Conservation (phyloP, 1,284 basidiomycete species). For the Marasmius sp. region DNA sequence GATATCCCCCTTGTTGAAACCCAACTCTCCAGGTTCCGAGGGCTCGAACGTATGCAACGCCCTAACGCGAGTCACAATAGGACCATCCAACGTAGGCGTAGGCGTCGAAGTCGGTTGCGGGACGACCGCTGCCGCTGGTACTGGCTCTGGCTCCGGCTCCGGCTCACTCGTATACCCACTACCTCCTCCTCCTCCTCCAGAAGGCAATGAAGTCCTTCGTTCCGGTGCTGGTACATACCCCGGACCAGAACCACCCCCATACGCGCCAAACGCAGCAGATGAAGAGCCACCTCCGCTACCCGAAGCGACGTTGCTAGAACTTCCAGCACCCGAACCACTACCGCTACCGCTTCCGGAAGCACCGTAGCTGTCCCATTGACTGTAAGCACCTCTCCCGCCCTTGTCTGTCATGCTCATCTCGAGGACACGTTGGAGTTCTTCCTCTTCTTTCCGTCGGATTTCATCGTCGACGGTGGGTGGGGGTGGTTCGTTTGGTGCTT, state of each 20-base stretch:
- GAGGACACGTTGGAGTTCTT: constrained; percentile 87
- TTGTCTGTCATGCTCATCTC: constrained; percentile 89
- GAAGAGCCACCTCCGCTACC: constrained; percentile 22
- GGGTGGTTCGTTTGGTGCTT: constrained; percentile 61
- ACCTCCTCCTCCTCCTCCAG: constrained; percentile 3
- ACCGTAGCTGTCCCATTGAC: constrained; percentile 48
- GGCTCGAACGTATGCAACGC: constrained; percentile 92
- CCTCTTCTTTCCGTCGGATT: constrained; percentile 81
- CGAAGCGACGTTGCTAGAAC: constrained; percentile 19
- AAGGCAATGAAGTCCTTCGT: neutral
- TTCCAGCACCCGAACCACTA: constrained; percentile 40
- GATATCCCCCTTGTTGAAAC: constrained; percentile 91
- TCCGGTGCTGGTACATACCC: constrained; percentile 11
- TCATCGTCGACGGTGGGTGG: constrained; percentile 77
- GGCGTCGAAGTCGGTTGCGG: constrained; percentile 14
- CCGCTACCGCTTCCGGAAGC: constrained; percentile 39
- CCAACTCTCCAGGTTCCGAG: constrained; percentile 88
- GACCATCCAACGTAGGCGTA: constrained; percentile 31
- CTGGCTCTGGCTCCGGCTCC: constrained; percentile 7
- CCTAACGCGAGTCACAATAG: constrained; percentile 78
- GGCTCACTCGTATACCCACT: neutral
- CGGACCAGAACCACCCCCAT: constrained; percentile 14
- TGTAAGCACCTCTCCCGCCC: constrained; percentile 56
- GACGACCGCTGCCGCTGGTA: neutral
- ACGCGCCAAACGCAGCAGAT: constrained; percentile 17